Evolutionary conservation across 2,329 filamentous ascomycete genomes (phyloP).

Genomic region (Claviceps pusilla): DNA sequence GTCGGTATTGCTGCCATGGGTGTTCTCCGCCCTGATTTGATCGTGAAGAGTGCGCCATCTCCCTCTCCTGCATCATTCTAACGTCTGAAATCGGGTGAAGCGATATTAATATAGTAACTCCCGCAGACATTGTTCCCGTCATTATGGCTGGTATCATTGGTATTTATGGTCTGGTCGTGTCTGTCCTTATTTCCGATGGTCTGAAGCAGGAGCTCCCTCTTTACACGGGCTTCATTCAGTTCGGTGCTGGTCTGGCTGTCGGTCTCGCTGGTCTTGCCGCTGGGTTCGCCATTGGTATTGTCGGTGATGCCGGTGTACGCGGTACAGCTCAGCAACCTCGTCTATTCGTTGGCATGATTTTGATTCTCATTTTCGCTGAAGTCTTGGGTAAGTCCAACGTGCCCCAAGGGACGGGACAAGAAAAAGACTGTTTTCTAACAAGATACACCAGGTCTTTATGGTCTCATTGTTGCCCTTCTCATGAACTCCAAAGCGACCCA

Average conservation of each 20-base stretch:
- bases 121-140: constrained; percentile 88
- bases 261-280: constrained; percentile 72
- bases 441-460: constrained; percentile 69
- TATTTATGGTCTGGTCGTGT: constrained; percentile 90
- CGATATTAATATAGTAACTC: constrained; percentile 8
- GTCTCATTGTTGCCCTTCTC: constrained; percentile 92
- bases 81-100: neutral
- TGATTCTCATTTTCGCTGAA: constrained; percentile 99
- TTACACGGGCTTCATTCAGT: constrained; percentile 73
- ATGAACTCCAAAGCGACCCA: constrained; percentile 91
- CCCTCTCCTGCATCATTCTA: neutral
- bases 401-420: neutral
- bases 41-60: constrained; percentile 81
- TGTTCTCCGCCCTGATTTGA: constrained; percentile 92
- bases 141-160: constrained; percentile 99
- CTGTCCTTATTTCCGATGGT: constrained; percentile 71
- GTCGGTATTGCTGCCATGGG: constrained; percentile 97
- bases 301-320: constrained; percentile 77
- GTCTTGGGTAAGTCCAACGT: constrained; percentile 61
- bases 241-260: constrained; percentile 69
- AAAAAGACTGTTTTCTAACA: constrained; percentile 10
- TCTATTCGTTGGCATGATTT: constrained; percentile 92
- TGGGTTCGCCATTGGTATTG: constrained; percentile 76
- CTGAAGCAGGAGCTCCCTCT: constrained; percentile 57
- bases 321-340: constrained; percentile 72